These are phyloP conservation scores for Stemphylium vesicarium DNA, from an alignment of 2,329 filamentous ascomycete genomes.

Conservation along the genomic window DNA sequence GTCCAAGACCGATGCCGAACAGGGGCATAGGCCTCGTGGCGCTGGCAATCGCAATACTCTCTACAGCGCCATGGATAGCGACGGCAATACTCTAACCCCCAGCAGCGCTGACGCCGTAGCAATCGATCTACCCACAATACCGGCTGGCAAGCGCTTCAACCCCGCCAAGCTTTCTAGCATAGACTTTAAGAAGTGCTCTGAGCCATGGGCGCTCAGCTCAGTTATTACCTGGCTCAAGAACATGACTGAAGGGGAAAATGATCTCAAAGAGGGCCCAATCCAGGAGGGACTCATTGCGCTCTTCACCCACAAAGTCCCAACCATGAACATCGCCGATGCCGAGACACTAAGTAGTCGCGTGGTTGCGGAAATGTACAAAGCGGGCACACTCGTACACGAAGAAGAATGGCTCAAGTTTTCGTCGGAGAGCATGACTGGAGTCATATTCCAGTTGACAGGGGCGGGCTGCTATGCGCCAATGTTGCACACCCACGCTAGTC, in stretches of 20 bases:
- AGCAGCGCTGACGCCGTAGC: slow-evolving; percentile 59
- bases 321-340: slow-evolving; percentile 97
- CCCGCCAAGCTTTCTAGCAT: slow-evolving; percentile 79
- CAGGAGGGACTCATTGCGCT: slow-evolving; percentile 86
- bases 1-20: slow-evolving; percentile 92
- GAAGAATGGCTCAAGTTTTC: slow-evolving; percentile 99
- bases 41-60: slow-evolving; percentile 42
- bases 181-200: slow-evolving; percentile 83
- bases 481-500: slow-evolving; percentile 71
- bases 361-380: slow-evolving; percentile 78
- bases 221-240: slow-evolving; percentile 85
- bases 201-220: slow-evolving; percentile 93
- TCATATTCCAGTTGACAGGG: slow-evolving; percentile 91
- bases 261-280: slow-evolving; percentile 83
- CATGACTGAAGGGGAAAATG: slow-evolving; percentile 88
- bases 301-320: slow-evolving; percentile 94
- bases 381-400: slow-evolving; percentile 79
- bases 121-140: slow-evolving; percentile 84
- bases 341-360: slow-evolving; percentile 82
- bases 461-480: slow-evolving; percentile 88
- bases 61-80: slow-evolving; percentile 44
- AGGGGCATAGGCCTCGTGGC: slow-evolving; percentile 53
- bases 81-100: slow-evolving; percentile 64
- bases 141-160: slow-evolving; percentile 80
- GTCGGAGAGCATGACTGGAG: slow-evolving; percentile 78